Evolutionary conservation across 495 filamentous ascomycete genomes (phyloP).

Genomic region (Penicillium argentinense): DNA sequence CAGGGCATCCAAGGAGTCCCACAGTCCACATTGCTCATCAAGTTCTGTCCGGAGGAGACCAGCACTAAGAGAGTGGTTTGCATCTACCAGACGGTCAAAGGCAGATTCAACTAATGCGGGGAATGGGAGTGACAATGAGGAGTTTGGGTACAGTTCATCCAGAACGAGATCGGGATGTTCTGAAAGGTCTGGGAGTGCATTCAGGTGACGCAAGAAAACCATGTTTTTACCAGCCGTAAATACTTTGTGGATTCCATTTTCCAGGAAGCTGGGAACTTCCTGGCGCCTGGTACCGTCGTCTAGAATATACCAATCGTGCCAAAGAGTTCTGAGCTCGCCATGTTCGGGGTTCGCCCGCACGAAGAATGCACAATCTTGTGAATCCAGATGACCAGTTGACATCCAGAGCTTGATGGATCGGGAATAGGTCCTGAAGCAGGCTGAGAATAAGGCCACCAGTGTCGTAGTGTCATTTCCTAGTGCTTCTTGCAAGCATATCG

Average conservation of each 20-base stretch:
- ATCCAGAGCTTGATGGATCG: conserved; percentile 82
- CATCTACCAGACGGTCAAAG: conserved; percentile 70
- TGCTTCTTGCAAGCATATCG: conserved; percentile 66
- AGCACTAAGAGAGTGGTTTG: conserved; percentile 67
- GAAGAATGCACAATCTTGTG: conserved; percentile 69
- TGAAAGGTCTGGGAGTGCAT: conserved; percentile 20
- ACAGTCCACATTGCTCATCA: conserved; percentile 67
- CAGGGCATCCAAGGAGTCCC: conserved; percentile 63
- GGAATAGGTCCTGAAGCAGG: conserved; percentile 81
- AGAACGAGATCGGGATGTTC: conserved; percentile 46
- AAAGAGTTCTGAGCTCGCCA: conserved; percentile 63
- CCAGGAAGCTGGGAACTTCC: conserved; percentile 73
- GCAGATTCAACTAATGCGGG: conserved; percentile 66
- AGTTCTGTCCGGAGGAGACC: conserved; percentile 62
- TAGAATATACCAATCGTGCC: conserved; percentile 73
- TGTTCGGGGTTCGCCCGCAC: conserved; percentile 57
- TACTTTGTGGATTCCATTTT: conserved; percentile 63
- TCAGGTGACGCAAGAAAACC: conserved; percentile 70
- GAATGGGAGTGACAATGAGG: conserved; percentile 63
- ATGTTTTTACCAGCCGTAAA: conserved; percentile 87
- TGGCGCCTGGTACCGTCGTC: conserved; percentile 51
- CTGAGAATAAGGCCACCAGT: conserved; percentile 70
- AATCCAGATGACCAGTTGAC: conserved; percentile 70
- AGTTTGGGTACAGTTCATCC: conserved; percentile 39
- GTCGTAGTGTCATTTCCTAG: conserved; percentile 57